Conservation (phyloP, 768 basidiomycete genomes). For the Tubosaeta brunneosetosa region DNA sequence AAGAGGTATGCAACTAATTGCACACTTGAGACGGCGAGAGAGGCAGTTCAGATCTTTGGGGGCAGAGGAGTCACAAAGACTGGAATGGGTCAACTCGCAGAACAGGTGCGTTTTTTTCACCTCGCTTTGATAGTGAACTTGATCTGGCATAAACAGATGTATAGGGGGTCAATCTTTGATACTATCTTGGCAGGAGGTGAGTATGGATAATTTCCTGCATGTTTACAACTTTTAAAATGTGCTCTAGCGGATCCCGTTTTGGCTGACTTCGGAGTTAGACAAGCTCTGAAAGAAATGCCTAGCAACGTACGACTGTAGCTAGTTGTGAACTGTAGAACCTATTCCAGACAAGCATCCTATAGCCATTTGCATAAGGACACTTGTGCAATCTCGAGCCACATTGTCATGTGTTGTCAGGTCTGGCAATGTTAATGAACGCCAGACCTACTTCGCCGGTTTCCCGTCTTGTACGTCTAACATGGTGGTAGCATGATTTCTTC, state of each 20-base stretch:
- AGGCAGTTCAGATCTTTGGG: neutral
- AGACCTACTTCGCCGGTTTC: too few species aligned
- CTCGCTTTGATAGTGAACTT: neutral
- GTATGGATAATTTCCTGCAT: too few species aligned
- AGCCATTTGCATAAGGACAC: too few species aligned
- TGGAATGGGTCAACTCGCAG: neutral
- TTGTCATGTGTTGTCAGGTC: too few species aligned
- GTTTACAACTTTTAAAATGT: neutral
- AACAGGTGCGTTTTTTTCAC: neutral
- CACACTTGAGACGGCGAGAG: neutral
- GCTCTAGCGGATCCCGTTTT: constrained; percentile 33
- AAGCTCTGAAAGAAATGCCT: constrained; percentile 36
- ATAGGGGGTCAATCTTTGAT: neutral
- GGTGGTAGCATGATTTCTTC: too few species aligned
- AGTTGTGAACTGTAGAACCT: neutral
- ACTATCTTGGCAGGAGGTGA: neutral
- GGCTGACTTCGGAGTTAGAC: constrained; percentile 55
- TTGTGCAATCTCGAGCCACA: too few species aligned
- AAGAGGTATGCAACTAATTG: neutral
- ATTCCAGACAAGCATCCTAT: too few species aligned
- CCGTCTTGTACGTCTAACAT: too few species aligned
- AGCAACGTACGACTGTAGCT: too few species aligned
- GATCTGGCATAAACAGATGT: neutral
- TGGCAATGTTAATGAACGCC: too few species aligned
- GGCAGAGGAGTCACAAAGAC: neutral